Evolutionary conservation across 2,329 filamentous ascomycete genomes (phyloP), one percentile per base, ranked within the genome.

Genomic region (Botryotinia calthae): DNA sequence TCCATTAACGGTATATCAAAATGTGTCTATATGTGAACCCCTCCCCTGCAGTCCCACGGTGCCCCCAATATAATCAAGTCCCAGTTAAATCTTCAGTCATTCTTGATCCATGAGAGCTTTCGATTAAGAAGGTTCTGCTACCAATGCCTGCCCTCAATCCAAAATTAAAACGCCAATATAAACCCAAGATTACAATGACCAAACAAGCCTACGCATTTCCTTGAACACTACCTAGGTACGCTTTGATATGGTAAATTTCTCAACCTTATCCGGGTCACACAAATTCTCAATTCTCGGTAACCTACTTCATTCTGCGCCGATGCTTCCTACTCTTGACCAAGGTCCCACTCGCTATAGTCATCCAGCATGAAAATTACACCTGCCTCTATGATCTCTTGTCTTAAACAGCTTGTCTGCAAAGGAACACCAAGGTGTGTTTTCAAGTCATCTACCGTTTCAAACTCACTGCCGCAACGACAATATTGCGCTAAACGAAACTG

Each of bases 331-430:
- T 34, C 34, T 34, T 34, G 34, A 34, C 1, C 34, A 6, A 6
- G 7, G 34, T 34, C 34, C 34, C 5, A 34, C 34, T 34, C 34
- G 34, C 34, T 6, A 34, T 34, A 34, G 5, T 34, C 0, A 34
- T 34, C 34, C 34, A 34, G 0, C 34, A 34, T 9, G 37, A 37
- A 0, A 8, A 8, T 7, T 37, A 8, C 37, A 37, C 5, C 7
- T 7, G 9, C 9, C 7, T 6, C 2, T 1, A 22, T 28, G 4
- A 64, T 1, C 0, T 5, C 1, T 4, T 1, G 18, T 34, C 5
- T 71, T 25, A 48, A 18, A 28, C 62, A 67, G 18, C 31, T 51
- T 20, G 22, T 37, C n/a, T 37, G 25, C 0, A 40, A 46, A 10
- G 28, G 40, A 16, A 6, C 18, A 6, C 37, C 5, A 20, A 58